Conservation (phyloP, 805 yeast species). For the Candida chilensis region DNA sequence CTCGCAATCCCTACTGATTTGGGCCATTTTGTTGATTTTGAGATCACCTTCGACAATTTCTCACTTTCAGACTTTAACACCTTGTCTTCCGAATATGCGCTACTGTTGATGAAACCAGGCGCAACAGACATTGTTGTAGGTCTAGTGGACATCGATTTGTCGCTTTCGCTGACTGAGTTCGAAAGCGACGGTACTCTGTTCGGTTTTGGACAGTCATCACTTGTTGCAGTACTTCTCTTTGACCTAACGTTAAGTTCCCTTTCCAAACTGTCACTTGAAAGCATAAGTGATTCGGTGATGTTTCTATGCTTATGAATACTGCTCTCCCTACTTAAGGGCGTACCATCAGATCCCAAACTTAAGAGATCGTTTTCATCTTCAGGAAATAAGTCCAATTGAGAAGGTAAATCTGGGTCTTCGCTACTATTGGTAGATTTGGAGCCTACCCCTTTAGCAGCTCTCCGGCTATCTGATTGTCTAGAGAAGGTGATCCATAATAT, state of each 20-base stretch:
- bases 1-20: slow-evolving; percentile 51
- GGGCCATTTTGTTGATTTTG: slow-evolving; percentile 37
- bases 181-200: not conserved
- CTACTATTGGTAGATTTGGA: slow-evolving; percentile 1
- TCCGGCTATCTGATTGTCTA: slow-evolving; percentile 22
- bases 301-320: no score
- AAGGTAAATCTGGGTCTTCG: slow-evolving; percentile 29
- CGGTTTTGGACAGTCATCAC: no score
- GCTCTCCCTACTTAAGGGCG: slow-evolving; percentile 19
- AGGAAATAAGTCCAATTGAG: slow-evolving; percentile 42
- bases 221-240: no score
- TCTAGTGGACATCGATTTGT: not conserved
- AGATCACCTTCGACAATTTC: slow-evolving; percentile 23
- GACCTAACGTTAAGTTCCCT: no score
- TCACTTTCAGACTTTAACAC: slow-evolving; percentile 36
- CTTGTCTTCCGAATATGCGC: slow-evolving; percentile 14
- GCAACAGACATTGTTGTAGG: not conserved
- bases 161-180: not conserved
- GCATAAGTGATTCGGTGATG: no score
- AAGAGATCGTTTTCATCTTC: slow-evolving; percentile 21
- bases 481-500: slow-evolving; percentile 86
- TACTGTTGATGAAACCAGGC: not conserved
- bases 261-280: no score
- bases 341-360: slow-evolving; percentile 16
- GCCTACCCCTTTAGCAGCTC: slow-evolving; percentile 1